Percentiles rank a stretch among this genome's conserved stretches.
Conservation (phyloP, 257 asterid genomes). For the Ilex aquifolium region DNA sequence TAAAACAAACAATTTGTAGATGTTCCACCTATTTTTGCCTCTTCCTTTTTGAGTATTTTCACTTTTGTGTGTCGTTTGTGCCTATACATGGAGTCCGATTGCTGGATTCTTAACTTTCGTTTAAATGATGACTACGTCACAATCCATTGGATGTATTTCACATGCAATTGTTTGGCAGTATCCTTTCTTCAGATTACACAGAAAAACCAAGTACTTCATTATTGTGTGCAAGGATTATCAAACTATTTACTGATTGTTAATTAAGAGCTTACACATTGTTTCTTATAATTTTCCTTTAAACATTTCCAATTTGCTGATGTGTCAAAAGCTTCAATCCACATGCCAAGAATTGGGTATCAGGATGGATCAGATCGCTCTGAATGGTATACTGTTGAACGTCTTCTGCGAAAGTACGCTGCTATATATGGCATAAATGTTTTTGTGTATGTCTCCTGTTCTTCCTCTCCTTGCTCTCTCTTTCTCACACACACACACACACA, state of each 20-base stretch:
- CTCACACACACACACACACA: not conserved
- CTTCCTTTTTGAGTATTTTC: no score
- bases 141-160: not conserved
- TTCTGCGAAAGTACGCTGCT: slow-evolving; percentile 74
- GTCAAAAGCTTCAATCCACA: slow-evolving; percentile 74
- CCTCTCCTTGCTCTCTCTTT: slow-evolving; percentile 9
- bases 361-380: slow-evolving; percentile 72
- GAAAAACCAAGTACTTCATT: not conserved
- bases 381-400: slow-evolving; percentile 93
- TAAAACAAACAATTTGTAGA: no score
- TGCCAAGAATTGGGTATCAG: slow-evolving; percentile 88
- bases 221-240: not conserved
- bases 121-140: no score
- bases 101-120: not conserved
- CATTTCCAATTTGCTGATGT: not conserved
- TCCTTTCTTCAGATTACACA: not conserved
- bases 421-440: slow-evolving; percentile 45
- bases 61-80: not conserved
- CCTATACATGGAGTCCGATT: not conserved
- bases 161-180: no score
- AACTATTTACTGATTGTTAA: not conserved
- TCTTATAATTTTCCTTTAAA: no score
- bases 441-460: slow-evolving; percentile 56
- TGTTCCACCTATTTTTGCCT: no score
- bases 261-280: not conserved